These are phyloP conservation scores for Extremus antarcticus DNA, from an alignment of 495 filamentous ascomycete species.

Conservation along the genomic window DNA sequence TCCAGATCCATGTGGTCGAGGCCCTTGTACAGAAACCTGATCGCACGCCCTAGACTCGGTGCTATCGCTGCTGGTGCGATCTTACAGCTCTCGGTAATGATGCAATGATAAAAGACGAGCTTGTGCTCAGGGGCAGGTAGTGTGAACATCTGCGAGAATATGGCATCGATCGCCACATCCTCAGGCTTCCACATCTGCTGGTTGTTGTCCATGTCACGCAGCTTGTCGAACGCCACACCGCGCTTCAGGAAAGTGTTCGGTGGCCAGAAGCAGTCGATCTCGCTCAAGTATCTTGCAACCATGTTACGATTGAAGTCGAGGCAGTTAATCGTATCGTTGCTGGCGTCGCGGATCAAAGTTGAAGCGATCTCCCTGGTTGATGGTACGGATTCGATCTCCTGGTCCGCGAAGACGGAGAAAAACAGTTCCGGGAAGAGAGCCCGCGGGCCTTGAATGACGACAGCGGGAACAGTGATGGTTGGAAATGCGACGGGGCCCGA, in stretches of 20 bases:
- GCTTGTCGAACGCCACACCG: slow-evolving; percentile 78
- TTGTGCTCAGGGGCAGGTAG: slow-evolving; percentile 85
- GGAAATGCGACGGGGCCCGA: slow-evolving; percentile 45
- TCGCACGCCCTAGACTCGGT: slow-evolving; percentile 87
- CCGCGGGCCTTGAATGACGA: slow-evolving; percentile 59
- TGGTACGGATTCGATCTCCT: slow-evolving; percentile 88
- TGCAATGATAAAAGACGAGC: slow-evolving; percentile 88
- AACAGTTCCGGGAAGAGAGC: slow-evolving; percentile 84
- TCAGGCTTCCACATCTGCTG: slow-evolving; percentile 91
- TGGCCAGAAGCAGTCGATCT: slow-evolving; percentile 89
- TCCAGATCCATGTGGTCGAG: slow-evolving; percentile 77
- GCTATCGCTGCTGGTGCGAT: slow-evolving; percentile 90
- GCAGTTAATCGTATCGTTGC: slow-evolving; percentile 89
- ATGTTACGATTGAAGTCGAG: slow-evolving; percentile 85
- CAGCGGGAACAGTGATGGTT: slow-evolving; percentile 57
- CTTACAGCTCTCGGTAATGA: slow-evolving; percentile 91
- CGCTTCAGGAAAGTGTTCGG: slow-evolving; percentile 82
- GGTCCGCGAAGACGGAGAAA: slow-evolving; percentile 80
- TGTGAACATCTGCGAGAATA: slow-evolving; percentile 88
- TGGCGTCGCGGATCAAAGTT: slow-evolving; percentile 68
- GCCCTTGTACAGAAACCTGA: slow-evolving; percentile 77
- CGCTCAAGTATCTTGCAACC: slow-evolving; percentile 79
- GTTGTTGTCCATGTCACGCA: slow-evolving; percentile 62
- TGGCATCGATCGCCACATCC: slow-evolving; percentile 91
- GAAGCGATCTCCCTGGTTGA: slow-evolving; percentile 62